Evolutionary conservation across 2,329 filamentous ascomycete species (phyloP), one percentile per base, ranked within the genome.

Genomic region (Penicillium sumatraense): DNA sequence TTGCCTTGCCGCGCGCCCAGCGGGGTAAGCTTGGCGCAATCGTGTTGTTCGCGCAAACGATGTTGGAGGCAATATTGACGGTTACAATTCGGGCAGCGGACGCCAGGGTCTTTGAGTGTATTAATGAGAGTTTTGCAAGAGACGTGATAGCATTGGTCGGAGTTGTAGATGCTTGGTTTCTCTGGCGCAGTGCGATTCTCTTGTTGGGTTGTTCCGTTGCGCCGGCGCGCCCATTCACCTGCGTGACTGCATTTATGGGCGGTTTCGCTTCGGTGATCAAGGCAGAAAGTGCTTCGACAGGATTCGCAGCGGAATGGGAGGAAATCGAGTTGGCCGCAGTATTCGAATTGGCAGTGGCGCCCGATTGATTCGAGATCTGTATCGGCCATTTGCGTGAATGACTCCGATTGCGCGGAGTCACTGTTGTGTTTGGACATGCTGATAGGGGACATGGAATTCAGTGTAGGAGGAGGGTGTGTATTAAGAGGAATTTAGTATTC

Each of bases 261-360:
- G 18, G 86, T 84, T 78, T 98, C 93, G 67, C 86, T 89, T 52
- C 93, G 90, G 81, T 99, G 95, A 71, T 98, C 93, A 63, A 96
- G 89, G 74, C 96, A 99, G 79, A 87, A 99, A 14, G 89, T 93
- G 55, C 81, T 81, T 68, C 78, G 84, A 78, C 95, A 99, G 64
- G 90, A 95, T 72, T 96, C 90, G 79, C 95, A 99, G 70, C 87
- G 84, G 75, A 98, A 98, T 3, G 95, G 95, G 4, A 99, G 86
- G 75, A 99, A 98, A 77, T 98, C 95, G 57, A 98, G 89, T 71
- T 95, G 90, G 72, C 93, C 89, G 81, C 95, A 99, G 81, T 91
- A 96, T 62, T 89, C 81, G 76, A 90, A 88, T 74, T 97, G 87
- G 83, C 95, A 99, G 80, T 97, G 93, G 59, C 86, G 86, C 75